Evolutionary conservation across 2,329 filamentous ascomycete genomes (phyloP).

Genomic region (Neurospora sp.): DNA sequence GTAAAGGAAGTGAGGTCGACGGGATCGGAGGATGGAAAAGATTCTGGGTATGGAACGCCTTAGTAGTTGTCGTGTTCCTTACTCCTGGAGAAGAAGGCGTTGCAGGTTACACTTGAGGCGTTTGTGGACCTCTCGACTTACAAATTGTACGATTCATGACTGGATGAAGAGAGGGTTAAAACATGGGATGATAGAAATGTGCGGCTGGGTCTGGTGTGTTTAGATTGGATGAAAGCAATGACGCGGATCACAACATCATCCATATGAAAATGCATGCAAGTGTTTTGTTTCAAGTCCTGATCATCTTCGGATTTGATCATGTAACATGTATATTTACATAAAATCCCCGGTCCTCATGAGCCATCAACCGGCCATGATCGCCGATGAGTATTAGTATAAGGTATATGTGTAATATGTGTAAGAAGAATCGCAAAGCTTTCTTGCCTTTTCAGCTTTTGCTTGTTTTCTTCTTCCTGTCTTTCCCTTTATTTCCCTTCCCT

Average conservation of each 20-base stretch:
- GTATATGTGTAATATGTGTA: background rate
- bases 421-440: background rate
- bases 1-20: conserved; percentile 11
- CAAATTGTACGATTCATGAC: background rate
- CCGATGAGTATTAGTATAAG: background rate
- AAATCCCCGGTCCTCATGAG: background rate
- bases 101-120: background rate
- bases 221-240: background rate
- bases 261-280: background rate
- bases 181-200: background rate
- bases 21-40: conserved; percentile 8
- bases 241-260: background rate
- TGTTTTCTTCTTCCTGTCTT: background rate
- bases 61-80: conserved; percentile 3
- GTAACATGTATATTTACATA: background rate
- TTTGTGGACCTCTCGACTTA: background rate
- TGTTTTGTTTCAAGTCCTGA: background rate
- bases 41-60: conserved; percentile 20
- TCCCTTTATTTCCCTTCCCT: background rate
- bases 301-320: background rate
- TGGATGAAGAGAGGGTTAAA: background rate
- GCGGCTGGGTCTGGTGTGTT: background rate
- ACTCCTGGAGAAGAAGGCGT: background rate
- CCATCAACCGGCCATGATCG: background rate
- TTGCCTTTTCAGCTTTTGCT: background rate